Percentiles rank a stretch among this genome's conserved stretches.
These are phyloP conservation scores for Microbotryomycetes sp. DNA, from an alignment of 1,284 basidiomycete species.

Conservation along the genomic window DNA sequence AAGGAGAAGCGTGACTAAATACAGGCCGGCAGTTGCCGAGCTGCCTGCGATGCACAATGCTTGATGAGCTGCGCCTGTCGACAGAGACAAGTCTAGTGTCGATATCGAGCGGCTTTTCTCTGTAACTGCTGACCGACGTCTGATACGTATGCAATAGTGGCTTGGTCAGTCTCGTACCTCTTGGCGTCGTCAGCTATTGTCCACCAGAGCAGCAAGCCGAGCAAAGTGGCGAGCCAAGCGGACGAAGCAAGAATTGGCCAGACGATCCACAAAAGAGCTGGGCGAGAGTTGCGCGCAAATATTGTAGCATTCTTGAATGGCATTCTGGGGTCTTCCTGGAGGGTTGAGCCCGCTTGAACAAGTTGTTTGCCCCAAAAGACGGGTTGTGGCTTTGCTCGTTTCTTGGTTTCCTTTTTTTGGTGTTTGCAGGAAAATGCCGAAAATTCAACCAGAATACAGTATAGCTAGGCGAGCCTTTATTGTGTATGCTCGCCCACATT, in stretches of 20 bases:
- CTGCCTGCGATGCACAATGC: background rate
- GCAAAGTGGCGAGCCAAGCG: background rate
- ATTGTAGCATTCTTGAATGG: no score
- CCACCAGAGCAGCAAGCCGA: conserved; percentile 9
- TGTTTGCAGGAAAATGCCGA: no score
- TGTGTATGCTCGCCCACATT: no score
- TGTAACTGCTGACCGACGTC: conserved; percentile 38
- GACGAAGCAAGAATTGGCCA: background rate
- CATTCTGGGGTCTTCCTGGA: no score
- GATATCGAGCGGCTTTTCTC: background rate
- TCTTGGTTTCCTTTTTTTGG: no score
- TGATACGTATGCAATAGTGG: conserved; percentile 45
- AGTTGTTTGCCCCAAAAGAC: no score
- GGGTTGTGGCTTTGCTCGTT: no score
- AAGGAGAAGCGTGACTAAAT: background rate
- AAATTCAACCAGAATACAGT: no score
- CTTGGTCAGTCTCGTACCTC: conserved; percentile 36
- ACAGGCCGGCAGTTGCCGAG: background rate
- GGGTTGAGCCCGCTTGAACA: no score
- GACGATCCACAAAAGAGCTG: background rate
- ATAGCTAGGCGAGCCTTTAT: no score
- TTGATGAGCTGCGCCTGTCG: background rate
- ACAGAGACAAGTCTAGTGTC: background rate
- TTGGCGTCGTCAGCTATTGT: background rate
- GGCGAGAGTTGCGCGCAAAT: no score